Conservation (phyloP, 192 early-diverging fungal species). For the Coemansia aciculifera region DNA sequence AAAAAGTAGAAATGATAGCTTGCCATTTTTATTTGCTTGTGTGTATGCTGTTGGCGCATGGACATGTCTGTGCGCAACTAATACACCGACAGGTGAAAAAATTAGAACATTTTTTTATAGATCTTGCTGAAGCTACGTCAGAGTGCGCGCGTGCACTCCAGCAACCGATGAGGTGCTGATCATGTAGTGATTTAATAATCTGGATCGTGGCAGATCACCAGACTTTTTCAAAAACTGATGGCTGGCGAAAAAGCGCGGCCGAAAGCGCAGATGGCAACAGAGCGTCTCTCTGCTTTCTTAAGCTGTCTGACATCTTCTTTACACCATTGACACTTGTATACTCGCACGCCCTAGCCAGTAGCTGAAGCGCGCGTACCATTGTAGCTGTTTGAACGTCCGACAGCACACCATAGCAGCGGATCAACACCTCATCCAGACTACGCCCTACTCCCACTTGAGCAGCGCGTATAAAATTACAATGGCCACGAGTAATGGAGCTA, state of each 20-base stretch:
- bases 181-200: slow-evolving; percentile 10
- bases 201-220: slow-evolving; percentile 3
- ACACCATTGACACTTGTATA: not conserved
- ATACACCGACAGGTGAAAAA: too few relatives aligned
- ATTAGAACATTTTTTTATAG: not conserved
- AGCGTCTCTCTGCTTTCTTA: slow-evolving; percentile 7
- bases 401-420: slow-evolving; percentile 3
- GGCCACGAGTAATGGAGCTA: slow-evolving; percentile 31
- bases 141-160: not conserved
- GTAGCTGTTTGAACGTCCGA: not conserved
- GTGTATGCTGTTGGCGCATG: too few relatives aligned
- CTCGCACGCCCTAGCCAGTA: not conserved
- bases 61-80: too few relatives aligned
- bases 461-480: slow-evolving; percentile 10
- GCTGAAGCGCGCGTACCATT: not conserved
- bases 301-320: not conserved
- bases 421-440: not conserved
- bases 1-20: slow-evolving; percentile 26
- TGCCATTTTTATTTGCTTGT: too few relatives aligned
- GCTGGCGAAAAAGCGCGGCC: not conserved
- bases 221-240: slow-evolving; percentile 6
- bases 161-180: not conserved
- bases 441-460: not conserved
- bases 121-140: not conserved
- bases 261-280: not conserved